Evolutionary conservation across 2,329 filamentous ascomycete genomes (phyloP).

Genomic region (Cryphonectria japonica): DNA sequence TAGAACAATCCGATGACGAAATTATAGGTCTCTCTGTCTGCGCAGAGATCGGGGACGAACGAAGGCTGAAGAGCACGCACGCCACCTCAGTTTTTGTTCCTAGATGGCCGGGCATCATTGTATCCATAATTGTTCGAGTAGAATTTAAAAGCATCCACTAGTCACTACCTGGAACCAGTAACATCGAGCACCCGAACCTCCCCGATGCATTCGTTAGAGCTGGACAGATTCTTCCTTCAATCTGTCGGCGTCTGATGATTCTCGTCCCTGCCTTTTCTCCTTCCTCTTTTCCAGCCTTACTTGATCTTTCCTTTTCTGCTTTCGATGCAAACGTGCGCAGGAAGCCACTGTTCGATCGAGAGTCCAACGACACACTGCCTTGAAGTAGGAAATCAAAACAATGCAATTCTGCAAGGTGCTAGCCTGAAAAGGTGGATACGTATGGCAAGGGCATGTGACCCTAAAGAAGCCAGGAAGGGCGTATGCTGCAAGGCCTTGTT

Average conservation of each 20-base stretch:
- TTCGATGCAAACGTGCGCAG: background rate
- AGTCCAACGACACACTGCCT: conserved; percentile 3
- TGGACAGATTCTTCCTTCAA: background rate
- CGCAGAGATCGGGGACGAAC: background rate
- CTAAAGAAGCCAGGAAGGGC: conserved; percentile 8
- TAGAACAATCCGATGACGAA: background rate
- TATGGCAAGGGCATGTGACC: background rate
- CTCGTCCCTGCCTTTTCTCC: background rate
- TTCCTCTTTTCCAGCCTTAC: background rate
- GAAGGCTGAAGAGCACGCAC: background rate
- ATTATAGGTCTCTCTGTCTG: background rate
- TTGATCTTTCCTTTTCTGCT: background rate
- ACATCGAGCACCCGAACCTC: background rate
- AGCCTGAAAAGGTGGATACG: conserved; percentile 4
- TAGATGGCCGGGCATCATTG: background rate
- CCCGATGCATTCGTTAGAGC: background rate
- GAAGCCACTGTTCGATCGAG: background rate
- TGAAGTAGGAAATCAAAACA: conserved; percentile 17
- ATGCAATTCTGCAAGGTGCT: conserved; percentile 24
- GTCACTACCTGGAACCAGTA: background rate
- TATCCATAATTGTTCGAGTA: background rate
- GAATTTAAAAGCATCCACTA: conserved; percentile 8
- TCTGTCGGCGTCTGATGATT: background rate
- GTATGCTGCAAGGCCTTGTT: conserved; percentile 1
- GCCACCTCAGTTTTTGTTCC: background rate